Percentiles rank a stretch among this genome's conserved stretches.
Conservation (phyloP, 2,329 filamentous ascomycete genomes). For the Pseudocercospora vitis region DNA sequence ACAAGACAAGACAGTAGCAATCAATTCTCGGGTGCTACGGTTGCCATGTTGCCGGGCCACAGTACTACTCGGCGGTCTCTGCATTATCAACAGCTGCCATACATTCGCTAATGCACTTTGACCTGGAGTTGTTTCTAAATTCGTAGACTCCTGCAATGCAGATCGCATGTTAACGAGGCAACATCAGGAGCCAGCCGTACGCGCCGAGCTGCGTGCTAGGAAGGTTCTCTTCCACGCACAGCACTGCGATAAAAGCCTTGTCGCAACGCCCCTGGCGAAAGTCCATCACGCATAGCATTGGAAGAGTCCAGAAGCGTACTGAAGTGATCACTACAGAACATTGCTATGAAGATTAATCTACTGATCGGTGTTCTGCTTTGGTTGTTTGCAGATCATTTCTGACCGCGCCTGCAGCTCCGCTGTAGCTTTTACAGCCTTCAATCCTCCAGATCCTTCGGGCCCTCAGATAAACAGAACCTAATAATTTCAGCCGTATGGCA, state of each 20-base stretch:
- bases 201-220: too few relatives aligned
- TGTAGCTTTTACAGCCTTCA: not conserved
- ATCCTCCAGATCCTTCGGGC: not conserved
- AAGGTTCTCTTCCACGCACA: too few relatives aligned
- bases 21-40: too few relatives aligned
- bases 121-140: constrained; percentile 1
- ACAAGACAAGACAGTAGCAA: too few relatives aligned
- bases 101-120: not conserved
- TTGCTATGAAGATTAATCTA: not conserved
- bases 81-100: not conserved
- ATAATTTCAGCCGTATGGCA: not conserved
- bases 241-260: too few relatives aligned
- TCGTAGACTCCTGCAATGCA: not conserved
- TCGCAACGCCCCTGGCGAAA: too few relatives aligned
- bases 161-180: not conserved
- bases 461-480: not conserved
- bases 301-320: too few relatives aligned
- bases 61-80: too few relatives aligned
- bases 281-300: too few relatives aligned
- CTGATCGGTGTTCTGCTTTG: not conserved
- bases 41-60: too few relatives aligned
- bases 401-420: not conserved
- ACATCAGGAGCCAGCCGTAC: too few relatives aligned
- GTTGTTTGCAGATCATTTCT: not conserved
- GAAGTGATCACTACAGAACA: too few relatives aligned